Conservation (phyloP, 2,329 filamentous ascomycete species). For the Lachnellula arida region DNA sequence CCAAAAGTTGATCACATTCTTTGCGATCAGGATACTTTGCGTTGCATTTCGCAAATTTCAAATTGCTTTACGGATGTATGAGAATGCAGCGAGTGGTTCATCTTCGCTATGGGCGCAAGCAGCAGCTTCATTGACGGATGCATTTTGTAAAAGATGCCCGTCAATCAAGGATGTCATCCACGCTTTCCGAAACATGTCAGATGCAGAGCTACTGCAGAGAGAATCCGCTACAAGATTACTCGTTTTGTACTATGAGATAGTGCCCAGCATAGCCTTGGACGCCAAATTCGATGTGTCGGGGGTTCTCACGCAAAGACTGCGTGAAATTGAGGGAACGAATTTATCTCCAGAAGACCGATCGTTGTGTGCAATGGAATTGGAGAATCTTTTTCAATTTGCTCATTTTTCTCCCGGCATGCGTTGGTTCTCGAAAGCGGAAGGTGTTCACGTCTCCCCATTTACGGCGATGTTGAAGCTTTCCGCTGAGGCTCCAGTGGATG, state of each 20-base stretch:
- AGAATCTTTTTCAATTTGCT: constrained; percentile 77
- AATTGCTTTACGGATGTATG: constrained; percentile 37
- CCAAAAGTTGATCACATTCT: constrained; percentile 78
- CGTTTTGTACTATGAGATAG: constrained; percentile 76
- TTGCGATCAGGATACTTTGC: constrained; percentile 74
- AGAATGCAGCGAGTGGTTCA: constrained; percentile 34
- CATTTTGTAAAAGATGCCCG: constrained; percentile 75
- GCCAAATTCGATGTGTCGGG: constrained; percentile 86
- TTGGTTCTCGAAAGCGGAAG: constrained; percentile 77
- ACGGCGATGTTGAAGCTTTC: constrained; percentile 62
- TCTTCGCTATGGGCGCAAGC: constrained; percentile 64
- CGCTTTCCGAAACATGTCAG: constrained; percentile 64
- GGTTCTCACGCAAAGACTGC: constrained; percentile 64
- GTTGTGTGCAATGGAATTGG: constrained; percentile 67
- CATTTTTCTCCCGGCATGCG: constrained; percentile 77
- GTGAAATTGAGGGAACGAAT: constrained; percentile 49
- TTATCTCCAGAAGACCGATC: constrained; percentile 42
- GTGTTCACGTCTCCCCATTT: constrained; percentile 63
- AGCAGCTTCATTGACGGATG: constrained; percentile 59
- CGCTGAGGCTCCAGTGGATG: constrained; percentile 42
- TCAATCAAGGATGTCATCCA: constrained; percentile 75
- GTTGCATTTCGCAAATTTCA: constrained; percentile 75
- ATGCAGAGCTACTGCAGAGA: constrained; percentile 67
- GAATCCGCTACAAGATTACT: constrained; percentile 76
- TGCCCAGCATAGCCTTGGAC: constrained; percentile 73